Conservation (phyloP, 495 filamentous ascomycete genomes). For the Trichoderma asperelloides region DNA sequence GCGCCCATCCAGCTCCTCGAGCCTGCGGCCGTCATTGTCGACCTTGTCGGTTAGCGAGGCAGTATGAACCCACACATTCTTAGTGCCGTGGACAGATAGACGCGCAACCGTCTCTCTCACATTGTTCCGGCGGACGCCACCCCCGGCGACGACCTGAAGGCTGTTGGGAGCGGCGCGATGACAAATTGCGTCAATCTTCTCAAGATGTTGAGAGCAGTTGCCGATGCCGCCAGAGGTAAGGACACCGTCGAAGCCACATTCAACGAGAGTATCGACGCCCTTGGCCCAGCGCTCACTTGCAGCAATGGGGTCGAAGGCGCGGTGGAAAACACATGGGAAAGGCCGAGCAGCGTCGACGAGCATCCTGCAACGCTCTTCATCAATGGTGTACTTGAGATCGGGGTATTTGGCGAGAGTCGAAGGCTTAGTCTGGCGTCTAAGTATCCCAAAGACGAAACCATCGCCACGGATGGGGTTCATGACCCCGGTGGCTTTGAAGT, state of each 20-base stretch:
- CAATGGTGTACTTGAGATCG: slow-evolving; percentile 17
- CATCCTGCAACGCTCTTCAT: slow-evolving; percentile 15
- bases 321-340: slow-evolving; percentile 28
- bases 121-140: slow-evolving; percentile 29
- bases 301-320: slow-evolving; percentile 32
- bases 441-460: slow-evolving; percentile 38
- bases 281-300: neutral
- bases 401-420: neutral
- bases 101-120: slow-evolving; percentile 15
- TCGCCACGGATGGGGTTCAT: slow-evolving; percentile 25
- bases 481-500: slow-evolving; percentile 20
- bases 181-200: slow-evolving; percentile 17
- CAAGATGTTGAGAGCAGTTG: slow-evolving; percentile 21
- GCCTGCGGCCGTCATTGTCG: slow-evolving; percentile 13
- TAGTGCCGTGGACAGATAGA: slow-evolving; percentile 14
- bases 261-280: slow-evolving; percentile 19
- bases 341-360: slow-evolving; percentile 21
- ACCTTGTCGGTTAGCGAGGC: slow-evolving; percentile 18
- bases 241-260: slow-evolving; percentile 28
- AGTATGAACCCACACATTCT: slow-evolving; percentile 25
- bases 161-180: neutral
- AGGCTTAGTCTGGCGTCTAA: slow-evolving; percentile 11
- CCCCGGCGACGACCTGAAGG: slow-evolving; percentile 33
- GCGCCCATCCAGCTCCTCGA: slow-evolving; percentile 13
- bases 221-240: slow-evolving; percentile 34